Base-by-base conservation (phyloP, 1,139 yeast genomes). In the Blastobotrys petasosporus region DNA sequence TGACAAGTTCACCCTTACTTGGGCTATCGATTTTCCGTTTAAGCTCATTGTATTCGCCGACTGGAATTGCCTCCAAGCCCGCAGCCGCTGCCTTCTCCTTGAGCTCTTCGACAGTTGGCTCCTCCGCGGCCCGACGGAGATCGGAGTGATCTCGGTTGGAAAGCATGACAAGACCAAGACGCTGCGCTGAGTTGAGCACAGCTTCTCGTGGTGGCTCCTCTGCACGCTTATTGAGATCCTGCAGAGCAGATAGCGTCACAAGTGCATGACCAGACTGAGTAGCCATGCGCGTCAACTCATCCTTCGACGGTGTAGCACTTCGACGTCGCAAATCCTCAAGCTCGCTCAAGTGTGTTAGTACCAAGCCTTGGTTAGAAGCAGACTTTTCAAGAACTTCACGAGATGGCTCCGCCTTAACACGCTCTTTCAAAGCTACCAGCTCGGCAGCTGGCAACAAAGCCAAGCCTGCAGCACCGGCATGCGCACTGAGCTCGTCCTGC, bases 281-380 rank as follows among this genome's bases (percentile, higher is more conserved):
- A 12, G 61, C 60, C 36, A 51, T 32, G 11, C 52, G 44, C 30
- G 47, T 52, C 39, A 58, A 44, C 40, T 61, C 62, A 6, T 50
- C 52, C 37, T 53, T 48, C 13, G 62, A 50, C 5, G 63, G 64
- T 20, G 45, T 46, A 2, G 49, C 39, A 1, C 54, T 56, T 42
- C 51, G 50, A n/a, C 57, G 52, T 30, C 46, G 48, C 37, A 57
- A 43, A 30, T 55, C 55, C 25, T 54, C 54, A 23, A 63, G 57
- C n/a, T 66, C 67, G 15, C 53, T 53, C n/a, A 52, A 53, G 8
- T 68, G 51, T 2, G 70, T 42, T 8, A 68, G 60, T 11, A 62
- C 54, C 48, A 66, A 51, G 4, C 69, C 72, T 10, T 54, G 54
- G 11, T 52, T 50, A 3, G 41, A 34, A 12, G 60, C 56, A 7